These are phyloP conservation scores for Neurospora discreta DNA, from an alignment of 495 filamentous ascomycete genomes.

Conservation along the genomic window DNA sequence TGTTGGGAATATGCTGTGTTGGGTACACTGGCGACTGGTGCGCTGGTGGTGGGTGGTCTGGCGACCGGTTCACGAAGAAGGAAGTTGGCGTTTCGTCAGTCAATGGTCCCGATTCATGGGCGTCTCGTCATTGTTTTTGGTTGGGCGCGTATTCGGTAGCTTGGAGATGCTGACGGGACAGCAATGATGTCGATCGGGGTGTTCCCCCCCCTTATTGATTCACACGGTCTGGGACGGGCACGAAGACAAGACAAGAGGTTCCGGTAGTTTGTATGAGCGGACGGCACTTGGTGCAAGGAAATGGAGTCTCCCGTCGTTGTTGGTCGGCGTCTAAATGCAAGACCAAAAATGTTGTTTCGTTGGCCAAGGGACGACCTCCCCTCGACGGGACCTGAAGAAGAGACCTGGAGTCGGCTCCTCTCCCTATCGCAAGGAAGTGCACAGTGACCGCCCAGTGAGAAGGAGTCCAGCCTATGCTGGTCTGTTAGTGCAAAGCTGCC, in stretches of 20 bases:
- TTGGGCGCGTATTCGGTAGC: neutral
- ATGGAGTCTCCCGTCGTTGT: neutral
- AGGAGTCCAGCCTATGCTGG: neutral
- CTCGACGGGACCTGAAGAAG: too few relatives aligned
- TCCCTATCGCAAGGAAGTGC: neutral
- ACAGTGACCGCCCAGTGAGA: neutral
- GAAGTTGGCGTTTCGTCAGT: neutral
- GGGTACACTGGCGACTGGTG: neutral
- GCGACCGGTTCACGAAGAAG: neutral
- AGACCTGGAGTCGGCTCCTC: neutral
- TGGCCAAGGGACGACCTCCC: neutral
- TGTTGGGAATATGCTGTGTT: slow-evolving; percentile 7
- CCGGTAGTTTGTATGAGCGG: neutral
- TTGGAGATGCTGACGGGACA: neutral
- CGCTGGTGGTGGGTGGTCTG: neutral
- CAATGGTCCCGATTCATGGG: neutral
- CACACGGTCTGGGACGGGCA: neutral
- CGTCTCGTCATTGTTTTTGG: neutral
- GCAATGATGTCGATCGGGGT: neutral
- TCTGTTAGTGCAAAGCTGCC: neutral
- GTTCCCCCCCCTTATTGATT: neutral
- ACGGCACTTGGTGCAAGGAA: neutral
- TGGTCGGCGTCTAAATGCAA: neutral
- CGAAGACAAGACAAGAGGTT: neutral
- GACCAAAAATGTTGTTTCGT: neutral